A percentile compares a stretch with the other conserved stretches of the same genome.
phyloP scores from a whole-genome alignment of 169 alveolate genomes.

The Eimeria tenella region DNA sequence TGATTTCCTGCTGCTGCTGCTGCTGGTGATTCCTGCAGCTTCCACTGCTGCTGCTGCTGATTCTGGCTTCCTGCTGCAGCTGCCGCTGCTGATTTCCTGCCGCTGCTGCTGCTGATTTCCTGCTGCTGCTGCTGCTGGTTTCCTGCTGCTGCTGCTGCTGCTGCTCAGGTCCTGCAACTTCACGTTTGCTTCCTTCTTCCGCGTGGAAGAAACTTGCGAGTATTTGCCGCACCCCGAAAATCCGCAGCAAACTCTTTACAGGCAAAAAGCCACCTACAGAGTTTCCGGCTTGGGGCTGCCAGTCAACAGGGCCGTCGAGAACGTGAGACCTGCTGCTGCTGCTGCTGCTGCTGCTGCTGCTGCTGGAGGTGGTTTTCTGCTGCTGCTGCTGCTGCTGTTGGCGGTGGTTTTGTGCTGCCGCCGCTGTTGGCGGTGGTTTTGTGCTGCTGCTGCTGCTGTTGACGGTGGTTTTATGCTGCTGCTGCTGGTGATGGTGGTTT shows the following conservation, averaged over 20 bases:
- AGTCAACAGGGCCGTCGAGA: conserved; percentile 64
- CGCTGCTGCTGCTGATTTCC: no score
- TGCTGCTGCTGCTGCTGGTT: no score
- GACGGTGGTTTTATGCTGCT: no score
- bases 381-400: background rate
- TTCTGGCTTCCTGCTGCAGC: background rate
- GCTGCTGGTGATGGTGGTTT: no score
- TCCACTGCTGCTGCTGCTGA: background rate
- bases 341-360: no score
- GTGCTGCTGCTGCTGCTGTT: background rate
- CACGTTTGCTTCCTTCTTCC: conserved; percentile 72
- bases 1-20: no score
- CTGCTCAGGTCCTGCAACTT: conserved; percentile 53
- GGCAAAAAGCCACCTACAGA: conserved; percentile 68
- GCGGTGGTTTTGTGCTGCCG: no score
- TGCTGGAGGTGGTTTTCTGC: no score
- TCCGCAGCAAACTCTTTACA: conserved; percentile 75
- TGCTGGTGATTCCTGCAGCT: background rate
- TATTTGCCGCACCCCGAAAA: conserved; percentile 71
- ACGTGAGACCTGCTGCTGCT: background rate
- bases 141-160: background rate
- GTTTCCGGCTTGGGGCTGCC: conserved; percentile 65
- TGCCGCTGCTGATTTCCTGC: no score
- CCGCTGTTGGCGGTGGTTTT: no score
- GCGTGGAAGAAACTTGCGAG: conserved; percentile 69